Conservation (phyloP, 306 rosid genomes). For the Citrullus colocynthis region DNA sequence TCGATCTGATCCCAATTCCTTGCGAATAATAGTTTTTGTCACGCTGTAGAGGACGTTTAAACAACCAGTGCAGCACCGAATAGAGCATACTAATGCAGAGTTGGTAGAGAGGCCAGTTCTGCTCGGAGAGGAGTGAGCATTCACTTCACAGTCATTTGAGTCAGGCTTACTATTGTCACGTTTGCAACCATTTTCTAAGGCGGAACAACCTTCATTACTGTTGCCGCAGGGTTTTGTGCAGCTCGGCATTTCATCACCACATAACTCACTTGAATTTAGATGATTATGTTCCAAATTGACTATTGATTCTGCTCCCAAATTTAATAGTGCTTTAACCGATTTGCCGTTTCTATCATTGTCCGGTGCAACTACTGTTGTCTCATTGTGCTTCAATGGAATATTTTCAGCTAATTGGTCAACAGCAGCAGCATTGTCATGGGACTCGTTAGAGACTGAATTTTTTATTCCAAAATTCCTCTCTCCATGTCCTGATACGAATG, state of each 20-base stretch:
- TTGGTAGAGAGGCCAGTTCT: conserved; percentile 16
- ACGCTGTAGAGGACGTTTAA: conserved; percentile 26
- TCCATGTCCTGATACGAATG: conserved; percentile 18
- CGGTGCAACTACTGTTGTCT: conserved; percentile 13
- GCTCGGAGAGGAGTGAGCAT: conserved; percentile 18
- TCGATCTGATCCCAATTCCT: conserved; percentile 19
- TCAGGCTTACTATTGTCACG: conserved; percentile 16
- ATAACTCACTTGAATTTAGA: conserved; percentile 15
- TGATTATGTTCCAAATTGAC: conserved; percentile 18
- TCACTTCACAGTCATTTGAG: conserved; percentile 10
- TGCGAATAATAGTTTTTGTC: conserved; percentile 30
- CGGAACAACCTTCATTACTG: conserved; percentile 5
- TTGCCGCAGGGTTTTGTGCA: conserved; percentile 13
- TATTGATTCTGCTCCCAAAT: conserved; percentile 21
- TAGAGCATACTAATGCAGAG: conserved; percentile 37
- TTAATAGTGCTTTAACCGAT: conserved; percentile 12
- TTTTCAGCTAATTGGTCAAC: conserved; percentile 15
- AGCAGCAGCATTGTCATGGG: conserved; percentile 12
- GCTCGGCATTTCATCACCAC: conserved; percentile 14
- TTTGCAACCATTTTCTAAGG: conserved; percentile 15
- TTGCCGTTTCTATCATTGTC: conserved; percentile 11
- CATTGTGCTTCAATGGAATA: conserved; percentile 26
- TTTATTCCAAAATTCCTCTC: conserved; percentile 1
- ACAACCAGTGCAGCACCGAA: conserved; percentile 69
- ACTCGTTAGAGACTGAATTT: conserved; percentile 20